A percentile compares a stretch with the other conserved stretches of the same genome.
Conservation (phyloP, 768 basidiomycete species). For the Suillus sp. region DNA sequence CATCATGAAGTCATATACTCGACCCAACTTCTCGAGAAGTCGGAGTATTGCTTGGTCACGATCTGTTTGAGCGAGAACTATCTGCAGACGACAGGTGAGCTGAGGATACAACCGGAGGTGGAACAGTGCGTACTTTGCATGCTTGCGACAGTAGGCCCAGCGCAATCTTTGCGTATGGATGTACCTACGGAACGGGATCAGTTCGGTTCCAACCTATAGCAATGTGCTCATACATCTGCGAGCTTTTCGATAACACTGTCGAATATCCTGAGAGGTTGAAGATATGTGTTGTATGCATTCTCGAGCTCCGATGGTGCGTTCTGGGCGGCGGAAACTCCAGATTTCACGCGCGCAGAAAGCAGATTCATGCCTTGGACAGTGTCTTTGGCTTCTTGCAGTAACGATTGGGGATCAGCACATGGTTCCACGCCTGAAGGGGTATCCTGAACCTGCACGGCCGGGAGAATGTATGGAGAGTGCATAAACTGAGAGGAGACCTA, state of each 20-base stretch:
- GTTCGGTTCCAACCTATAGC: background rate
- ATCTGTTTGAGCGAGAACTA: conserved; percentile 5
- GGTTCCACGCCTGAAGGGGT: background rate
- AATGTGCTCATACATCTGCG: background rate
- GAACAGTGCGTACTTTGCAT: background rate
- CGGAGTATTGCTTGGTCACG: background rate
- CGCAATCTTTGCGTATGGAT: conserved; percentile 14
- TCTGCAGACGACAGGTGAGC: background rate
- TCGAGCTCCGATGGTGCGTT: background rate
- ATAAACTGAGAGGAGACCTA: background rate
- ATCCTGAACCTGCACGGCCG: background rate
- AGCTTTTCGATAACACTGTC: background rate
- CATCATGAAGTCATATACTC: conserved; percentile 8
- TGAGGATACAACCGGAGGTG: too few relatives aligned
- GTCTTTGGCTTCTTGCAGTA: background rate
- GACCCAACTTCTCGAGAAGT: conserved; percentile 3
- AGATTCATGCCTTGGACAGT: background rate
- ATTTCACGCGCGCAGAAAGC: background rate
- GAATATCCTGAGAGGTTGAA: conserved; percentile 4
- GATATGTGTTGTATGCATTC: background rate
- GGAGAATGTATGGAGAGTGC: background rate
- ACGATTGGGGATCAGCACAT: background rate
- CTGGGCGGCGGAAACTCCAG: background rate
- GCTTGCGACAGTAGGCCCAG: conserved; percentile 1
- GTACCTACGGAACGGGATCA: background rate